phyloP scores from a whole-genome alignment of 2,329 filamentous ascomycete species.

The Fusarium bactridioides region DNA sequence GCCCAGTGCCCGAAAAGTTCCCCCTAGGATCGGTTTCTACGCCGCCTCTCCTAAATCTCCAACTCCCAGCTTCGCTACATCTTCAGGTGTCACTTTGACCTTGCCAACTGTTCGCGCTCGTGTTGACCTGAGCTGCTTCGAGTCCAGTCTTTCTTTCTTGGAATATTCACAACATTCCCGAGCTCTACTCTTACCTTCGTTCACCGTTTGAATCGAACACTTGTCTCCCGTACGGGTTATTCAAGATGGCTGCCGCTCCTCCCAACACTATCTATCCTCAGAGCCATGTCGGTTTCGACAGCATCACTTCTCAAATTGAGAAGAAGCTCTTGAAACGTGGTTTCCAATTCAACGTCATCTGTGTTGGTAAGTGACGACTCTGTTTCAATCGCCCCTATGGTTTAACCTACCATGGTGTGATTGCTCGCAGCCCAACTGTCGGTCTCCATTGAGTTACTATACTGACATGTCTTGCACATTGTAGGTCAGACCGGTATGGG shows the following conservation, averaged over 20 bases:
- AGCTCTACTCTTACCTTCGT: slow-evolving; percentile 40
- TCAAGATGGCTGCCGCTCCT: slow-evolving; percentile 69
- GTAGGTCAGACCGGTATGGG: slow-evolving; percentile 96
- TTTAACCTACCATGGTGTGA: slow-evolving; percentile 25
- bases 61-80: slow-evolving; percentile 41
- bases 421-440: slow-evolving; percentile 10
- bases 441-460: slow-evolving; percentile 5
- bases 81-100: slow-evolving; percentile 37
- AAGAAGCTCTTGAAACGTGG: slow-evolving; percentile 99
- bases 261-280: slow-evolving; percentile 82
- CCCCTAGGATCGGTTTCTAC: slow-evolving; percentile 45
- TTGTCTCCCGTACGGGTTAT: slow-evolving; percentile 26
- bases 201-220: slow-evolving; percentile 44
- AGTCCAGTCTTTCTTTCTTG: slow-evolving; percentile 40
- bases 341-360: slow-evolving; percentile 99
- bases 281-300: slow-evolving; percentile 99
- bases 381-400: slow-evolving; percentile 12
- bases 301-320: slow-evolving; percentile 99
- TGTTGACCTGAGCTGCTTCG: slow-evolving; percentile 25
- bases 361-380: slow-evolving; percentile 79
- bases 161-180: slow-evolving; percentile 39
- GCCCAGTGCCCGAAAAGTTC: slow-evolving; percentile 51
- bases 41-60: slow-evolving; percentile 41
- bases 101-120: slow-evolving; percentile 35
- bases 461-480: slow-evolving; percentile 26